Percentiles rank a stretch among this genome's conserved stretches.
Conservation (phyloP, 2,329 filamentous ascomycete genomes). For the Sphaerulina vaccinii region DNA sequence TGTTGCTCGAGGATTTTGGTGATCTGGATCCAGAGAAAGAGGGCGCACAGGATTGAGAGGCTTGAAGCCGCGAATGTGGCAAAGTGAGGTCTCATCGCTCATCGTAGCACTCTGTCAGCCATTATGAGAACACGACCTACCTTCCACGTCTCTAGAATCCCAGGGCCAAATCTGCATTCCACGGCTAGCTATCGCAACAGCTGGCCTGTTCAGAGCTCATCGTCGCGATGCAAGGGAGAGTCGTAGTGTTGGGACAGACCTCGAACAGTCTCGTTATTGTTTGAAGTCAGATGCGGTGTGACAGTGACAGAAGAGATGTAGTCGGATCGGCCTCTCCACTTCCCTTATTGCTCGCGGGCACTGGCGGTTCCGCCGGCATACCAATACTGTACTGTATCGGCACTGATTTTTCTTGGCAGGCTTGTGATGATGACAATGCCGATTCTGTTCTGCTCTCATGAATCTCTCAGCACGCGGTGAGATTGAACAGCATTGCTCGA, state of each 20-base stretch:
- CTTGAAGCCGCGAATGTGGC: neutral
- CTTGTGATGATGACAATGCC: too few relatives aligned
- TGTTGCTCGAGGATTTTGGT: neutral
- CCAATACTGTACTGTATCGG: too few relatives aligned
- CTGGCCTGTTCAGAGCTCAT: neutral
- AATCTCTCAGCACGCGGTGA: too few relatives aligned
- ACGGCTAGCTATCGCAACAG: neutral
- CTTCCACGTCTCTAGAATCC: too few relatives aligned
- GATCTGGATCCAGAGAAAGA: constrained; percentile 5
- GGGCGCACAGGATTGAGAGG: neutral
- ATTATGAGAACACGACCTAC: too few relatives aligned
- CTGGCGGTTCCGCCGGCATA: too few relatives aligned
- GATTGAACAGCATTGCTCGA: too few relatives aligned
- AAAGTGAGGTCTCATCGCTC: constrained; percentile 5
- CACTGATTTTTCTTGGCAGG: too few relatives aligned
- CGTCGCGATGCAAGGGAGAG: neutral
- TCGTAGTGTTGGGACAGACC: neutral
- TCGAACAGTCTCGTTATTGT: neutral
- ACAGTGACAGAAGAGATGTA: neutral
- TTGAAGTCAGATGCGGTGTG: neutral
- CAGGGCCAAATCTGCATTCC: neutral
- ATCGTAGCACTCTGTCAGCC: neutral
- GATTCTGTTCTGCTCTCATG: too few relatives aligned
- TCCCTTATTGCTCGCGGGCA: too few relatives aligned
- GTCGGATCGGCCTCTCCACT: neutral